Percentiles rank a stretch among this genome's conserved stretches.
Conservation (phyloP, 2,329 filamentous ascomycete genomes). For the Fusarium nurragi region DNA sequence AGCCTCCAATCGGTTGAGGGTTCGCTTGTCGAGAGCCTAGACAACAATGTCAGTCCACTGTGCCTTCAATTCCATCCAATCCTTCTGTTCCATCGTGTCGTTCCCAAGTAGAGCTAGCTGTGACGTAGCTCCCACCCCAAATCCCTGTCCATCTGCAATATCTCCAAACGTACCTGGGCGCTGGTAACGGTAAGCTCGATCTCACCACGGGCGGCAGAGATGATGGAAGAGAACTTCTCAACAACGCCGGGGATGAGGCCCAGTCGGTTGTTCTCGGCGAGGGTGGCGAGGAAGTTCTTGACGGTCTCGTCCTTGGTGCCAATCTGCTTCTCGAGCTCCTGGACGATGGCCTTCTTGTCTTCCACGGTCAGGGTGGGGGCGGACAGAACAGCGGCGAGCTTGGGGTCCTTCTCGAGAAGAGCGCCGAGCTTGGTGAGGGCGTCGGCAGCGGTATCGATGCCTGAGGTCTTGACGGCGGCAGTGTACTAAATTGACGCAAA, state of each 20-base stretch:
- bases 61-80: conserved; percentile 1
- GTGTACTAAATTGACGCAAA: conserved; percentile 78
- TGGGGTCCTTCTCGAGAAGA: conserved; percentile 82
- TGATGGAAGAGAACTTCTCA: conserved; percentile 87
- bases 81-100: conserved; percentile 8
- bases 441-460: conserved; percentile 86
- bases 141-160: conserved; percentile 5
- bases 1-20: conserved; percentile 83
- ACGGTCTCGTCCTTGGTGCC: conserved; percentile 81
- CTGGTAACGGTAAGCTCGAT: conserved; percentile 92
- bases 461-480: conserved; percentile 86
- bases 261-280: conserved; percentile 97
- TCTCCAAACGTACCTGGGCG: conserved; percentile 73
- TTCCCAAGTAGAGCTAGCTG: background rate
- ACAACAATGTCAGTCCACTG: conserved; percentile 31
- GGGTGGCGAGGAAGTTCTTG: conserved; percentile 90
- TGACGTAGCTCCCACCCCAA: conserved; percentile 24
- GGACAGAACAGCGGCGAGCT: conserved; percentile 78
- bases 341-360: conserved; percentile 88
- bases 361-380: conserved; percentile 79
- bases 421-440: conserved; percentile 76
- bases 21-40: conserved; percentile 86
- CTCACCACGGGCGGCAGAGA: conserved; percentile 91
- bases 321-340: conserved; percentile 86
- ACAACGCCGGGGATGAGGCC: conserved; percentile 82